phyloP scores from a whole-genome alignment of 140 eudicot genomes.

The Ambrosia hybrid region DNA sequence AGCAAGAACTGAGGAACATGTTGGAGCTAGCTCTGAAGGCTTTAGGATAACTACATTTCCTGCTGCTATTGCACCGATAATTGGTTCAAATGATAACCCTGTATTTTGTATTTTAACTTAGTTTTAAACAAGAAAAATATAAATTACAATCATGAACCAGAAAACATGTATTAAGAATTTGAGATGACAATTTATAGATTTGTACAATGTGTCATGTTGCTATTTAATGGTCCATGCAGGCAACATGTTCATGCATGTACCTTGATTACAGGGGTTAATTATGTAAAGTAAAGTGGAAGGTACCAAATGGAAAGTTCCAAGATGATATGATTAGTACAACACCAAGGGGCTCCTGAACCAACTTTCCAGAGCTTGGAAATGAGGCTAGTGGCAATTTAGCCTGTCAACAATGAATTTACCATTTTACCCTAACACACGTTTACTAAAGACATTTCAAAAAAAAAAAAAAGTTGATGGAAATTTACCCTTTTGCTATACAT shows the following conservation, averaged over 20 bases:
- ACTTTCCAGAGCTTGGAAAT: constrained; percentile 52
- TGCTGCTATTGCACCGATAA: constrained; percentile 84
- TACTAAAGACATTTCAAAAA: not conserved
- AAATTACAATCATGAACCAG: no score
- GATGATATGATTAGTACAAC: constrained; percentile 74
- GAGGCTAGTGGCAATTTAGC: constrained; percentile 57
- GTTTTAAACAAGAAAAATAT: no score
- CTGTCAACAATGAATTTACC: constrained; percentile 39
- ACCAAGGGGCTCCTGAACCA: constrained; percentile 83
- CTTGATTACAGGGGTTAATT: not conserved
- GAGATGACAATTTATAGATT: no score
- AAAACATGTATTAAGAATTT: no score
- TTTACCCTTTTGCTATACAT: constrained; percentile 66
- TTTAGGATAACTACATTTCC: constrained; percentile 70
- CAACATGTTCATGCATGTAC: not conserved
- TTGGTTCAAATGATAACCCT: constrained; percentile 70
- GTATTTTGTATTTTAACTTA: no score
- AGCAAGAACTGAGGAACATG: constrained; percentile 55
- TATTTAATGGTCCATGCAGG: no score
- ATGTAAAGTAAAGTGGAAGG: not conserved
- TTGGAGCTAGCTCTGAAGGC: constrained; percentile 85
- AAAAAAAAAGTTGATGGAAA: not conserved
- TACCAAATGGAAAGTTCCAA: constrained; percentile 86
- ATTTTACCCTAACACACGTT: constrained; percentile 7
- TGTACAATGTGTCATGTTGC: not conserved